Evolutionary conservation across 345 rosid genomes (phyloP).

Genomic region (Gossypioides kirkii): DNA sequence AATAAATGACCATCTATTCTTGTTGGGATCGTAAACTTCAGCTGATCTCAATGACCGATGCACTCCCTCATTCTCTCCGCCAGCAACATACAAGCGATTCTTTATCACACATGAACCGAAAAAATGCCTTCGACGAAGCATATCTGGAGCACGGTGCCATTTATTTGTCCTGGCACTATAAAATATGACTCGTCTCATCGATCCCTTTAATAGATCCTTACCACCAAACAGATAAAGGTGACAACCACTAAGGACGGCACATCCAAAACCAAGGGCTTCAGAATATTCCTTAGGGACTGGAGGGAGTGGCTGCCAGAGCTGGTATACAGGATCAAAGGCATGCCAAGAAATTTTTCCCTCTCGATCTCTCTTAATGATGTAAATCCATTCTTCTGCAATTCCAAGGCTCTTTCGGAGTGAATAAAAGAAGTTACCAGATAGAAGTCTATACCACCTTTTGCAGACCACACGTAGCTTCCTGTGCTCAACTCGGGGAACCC

Average conservation of each 20-base stretch:
- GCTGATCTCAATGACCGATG: constrained; percentile 65
- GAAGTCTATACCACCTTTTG: constrained; percentile 68
- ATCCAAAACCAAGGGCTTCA: constrained; percentile 71
- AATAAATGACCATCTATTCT: constrained; percentile 68
- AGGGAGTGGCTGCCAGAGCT: constrained; percentile 72
- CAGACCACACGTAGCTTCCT: constrained; percentile 66
- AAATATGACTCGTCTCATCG: constrained; percentile 67
- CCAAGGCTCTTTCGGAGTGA: constrained; percentile 65
- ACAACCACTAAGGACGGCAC: constrained; percentile 72
- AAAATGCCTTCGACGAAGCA: constrained; percentile 65
- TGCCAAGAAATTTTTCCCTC: constrained; percentile 77
- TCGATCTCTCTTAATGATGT: constrained; percentile 63
- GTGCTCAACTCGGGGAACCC: constrained; percentile 63
- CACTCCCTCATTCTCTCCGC: constrained; percentile 67
- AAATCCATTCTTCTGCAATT: constrained; percentile 73
- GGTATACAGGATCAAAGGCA: constrained; percentile 70
- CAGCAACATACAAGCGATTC: constrained; percentile 70
- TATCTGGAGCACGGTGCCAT: constrained; percentile 77
- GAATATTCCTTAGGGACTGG: constrained; percentile 73
- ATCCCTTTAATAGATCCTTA: constrained; percentile 62
- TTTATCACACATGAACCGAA: constrained; percentile 79
- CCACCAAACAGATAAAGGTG: constrained; percentile 81
- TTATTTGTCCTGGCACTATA: constrained; percentile 72
- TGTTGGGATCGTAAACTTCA: constrained; percentile 74
- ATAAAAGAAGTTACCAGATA: constrained; percentile 62